Evolutionary conservation across 495 filamentous ascomycete species (phyloP), one percentile per base, ranked within the genome.

Genomic region (Hypomontagnella monticulosa): DNA sequence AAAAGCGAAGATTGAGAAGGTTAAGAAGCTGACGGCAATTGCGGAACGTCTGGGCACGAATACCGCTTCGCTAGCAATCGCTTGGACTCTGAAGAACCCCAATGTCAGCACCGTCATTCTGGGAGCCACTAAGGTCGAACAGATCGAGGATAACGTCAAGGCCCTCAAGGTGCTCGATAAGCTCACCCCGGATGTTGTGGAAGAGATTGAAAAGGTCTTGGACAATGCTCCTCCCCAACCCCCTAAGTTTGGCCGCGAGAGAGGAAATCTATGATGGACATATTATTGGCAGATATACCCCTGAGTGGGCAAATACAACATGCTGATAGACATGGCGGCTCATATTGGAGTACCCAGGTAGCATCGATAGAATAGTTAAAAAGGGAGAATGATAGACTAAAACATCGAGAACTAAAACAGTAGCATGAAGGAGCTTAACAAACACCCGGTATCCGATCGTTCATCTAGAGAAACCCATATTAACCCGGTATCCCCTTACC

Each of bases 41-140:
- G 89, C 91, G 2, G 85, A 92, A 57, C 84, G 87, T 38, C 78
- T 93, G 14, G 89, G 85, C 5, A 77, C 80, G 32, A 82, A 76
- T 14, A 81, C 64, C 11, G 73, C 64, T 49, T 72, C 60, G 52
- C 76, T 93, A 16, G 83, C 89, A 0, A 77, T 93, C 36, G 91
- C 91, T 0, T 93, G 91, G 91, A 81, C 86, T 50, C 73, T 91
- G 47, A 91, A 87, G 80, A 94, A 93, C 72, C 81, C 83, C n/a
- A 87, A 91, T 56, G 84, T 93, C 47, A 86, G 83, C 44, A 86
- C 84, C 1, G 88, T 88, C 37, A 93, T 93, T 68, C 86, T 88
- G 9, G 91, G 91, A 19, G 91, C 91, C 3, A 88, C 85, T 34
- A 82, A 83, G 70, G 77, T 84, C 4, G 87, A 92, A 78, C 91